A percentile compares a stretch with the other conserved stretches of the same genome.
Evolutionary conservation across 129 eudicot species (phyloP).

Genomic region (Helianthus annuus): DNA sequence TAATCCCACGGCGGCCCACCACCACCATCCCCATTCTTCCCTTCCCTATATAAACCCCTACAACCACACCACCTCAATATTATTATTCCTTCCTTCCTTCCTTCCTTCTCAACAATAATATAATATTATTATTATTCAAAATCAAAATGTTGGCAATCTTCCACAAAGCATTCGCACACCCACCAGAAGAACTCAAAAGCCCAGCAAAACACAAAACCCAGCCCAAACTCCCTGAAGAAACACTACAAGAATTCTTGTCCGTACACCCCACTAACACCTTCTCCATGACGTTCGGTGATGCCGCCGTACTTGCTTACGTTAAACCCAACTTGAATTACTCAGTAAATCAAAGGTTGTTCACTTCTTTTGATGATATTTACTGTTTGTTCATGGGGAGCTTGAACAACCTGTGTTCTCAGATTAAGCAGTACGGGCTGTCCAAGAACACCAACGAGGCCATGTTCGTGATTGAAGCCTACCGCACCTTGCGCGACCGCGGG

Average conservation of each 20-base stretch:
- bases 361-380: conserved; percentile 74
- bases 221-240: conserved; percentile 72
- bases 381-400: conserved; percentile 83
- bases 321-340: conserved; percentile 27
- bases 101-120: too few relatives aligned
- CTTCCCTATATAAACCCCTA: conserved; percentile 14
- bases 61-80: neutral
- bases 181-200: conserved; percentile 90
- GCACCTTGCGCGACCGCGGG: conserved; percentile 86
- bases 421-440: conserved; percentile 75
- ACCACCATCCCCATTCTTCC: neutral
- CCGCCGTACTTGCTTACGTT: conserved; percentile 89
- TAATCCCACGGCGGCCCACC: neutral
- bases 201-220: conserved; percentile 49
- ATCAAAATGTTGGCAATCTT: conserved; percentile 83
- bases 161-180: conserved; percentile 84
- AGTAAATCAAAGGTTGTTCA: conserved; percentile 55
- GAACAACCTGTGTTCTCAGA: conserved; percentile 74
- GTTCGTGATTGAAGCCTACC: conserved; percentile 88
- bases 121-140: too few relatives aligned
- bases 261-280: conserved; percentile 60
- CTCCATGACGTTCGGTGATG: conserved; percentile 70
- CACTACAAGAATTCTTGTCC: conserved; percentile 57
- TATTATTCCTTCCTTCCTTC: too few relatives aligned
- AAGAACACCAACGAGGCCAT: conserved; percentile 79